These are phyloP conservation scores for Coniochaeta sp. DNA, from an alignment of 2,329 filamentous ascomycete species.

Conservation along the genomic window DNA sequence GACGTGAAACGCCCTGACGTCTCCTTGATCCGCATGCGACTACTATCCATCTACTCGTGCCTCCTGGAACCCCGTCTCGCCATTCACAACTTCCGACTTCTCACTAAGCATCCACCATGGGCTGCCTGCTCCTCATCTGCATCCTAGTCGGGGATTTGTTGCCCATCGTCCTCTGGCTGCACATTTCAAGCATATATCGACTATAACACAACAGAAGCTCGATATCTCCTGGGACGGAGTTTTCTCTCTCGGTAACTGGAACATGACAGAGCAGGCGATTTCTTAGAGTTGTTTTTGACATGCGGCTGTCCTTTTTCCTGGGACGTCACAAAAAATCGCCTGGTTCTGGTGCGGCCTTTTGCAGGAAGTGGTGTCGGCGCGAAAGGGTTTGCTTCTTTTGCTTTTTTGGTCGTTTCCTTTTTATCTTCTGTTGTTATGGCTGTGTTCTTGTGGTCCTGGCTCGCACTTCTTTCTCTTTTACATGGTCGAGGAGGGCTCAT, in stretches of 20 bases:
- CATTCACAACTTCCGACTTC: no score
- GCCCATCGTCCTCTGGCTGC: not conserved
- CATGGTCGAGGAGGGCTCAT: not conserved
- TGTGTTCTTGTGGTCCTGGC: not conserved
- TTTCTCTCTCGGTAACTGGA: not conserved
- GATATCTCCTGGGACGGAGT: not conserved
- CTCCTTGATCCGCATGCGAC: not conserved
- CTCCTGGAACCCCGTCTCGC: no score
- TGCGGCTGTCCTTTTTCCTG: not conserved
- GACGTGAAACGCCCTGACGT: not conserved
- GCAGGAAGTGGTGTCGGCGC: not conserved
- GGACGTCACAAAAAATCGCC: not conserved
- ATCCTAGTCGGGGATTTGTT: not conserved
- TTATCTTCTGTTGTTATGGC: not conserved
- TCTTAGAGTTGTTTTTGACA: not conserved
- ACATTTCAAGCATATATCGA: not conserved
- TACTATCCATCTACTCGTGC: no score
- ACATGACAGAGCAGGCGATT: not conserved
- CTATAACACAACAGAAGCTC: not conserved
- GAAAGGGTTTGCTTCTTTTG: not conserved
- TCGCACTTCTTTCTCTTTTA: not conserved
- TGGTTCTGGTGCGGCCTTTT: slow-evolving; percentile 1
- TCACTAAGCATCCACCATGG: no score
- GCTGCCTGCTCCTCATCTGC: no score
- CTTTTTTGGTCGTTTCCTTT: not conserved